A percentile compares a stretch with the other conserved stretches of the same genome.
Evolutionary conservation across 768 basidiomycete genomes (phyloP).

Genomic region (Boletus vermiculosoides): DNA sequence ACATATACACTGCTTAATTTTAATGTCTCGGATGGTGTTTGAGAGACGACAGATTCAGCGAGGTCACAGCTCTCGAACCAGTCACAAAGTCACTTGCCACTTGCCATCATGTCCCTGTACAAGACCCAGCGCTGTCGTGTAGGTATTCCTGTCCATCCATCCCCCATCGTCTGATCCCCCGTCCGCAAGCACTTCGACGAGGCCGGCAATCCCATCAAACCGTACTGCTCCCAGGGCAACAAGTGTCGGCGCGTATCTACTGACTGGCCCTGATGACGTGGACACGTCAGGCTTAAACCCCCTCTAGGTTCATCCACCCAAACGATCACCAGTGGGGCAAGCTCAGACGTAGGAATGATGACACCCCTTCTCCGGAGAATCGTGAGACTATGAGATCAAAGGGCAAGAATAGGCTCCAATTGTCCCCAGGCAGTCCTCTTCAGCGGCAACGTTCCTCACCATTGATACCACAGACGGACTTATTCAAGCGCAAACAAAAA

Average conservation of each 20-base stretch:
- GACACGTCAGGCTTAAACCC: slow-evolving; percentile 6
- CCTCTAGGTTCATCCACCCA: slow-evolving; percentile 49
- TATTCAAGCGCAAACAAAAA: slow-evolving; percentile 37
- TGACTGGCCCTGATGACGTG: slow-evolving; percentile 5
- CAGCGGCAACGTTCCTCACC: slow-evolving; percentile 34
- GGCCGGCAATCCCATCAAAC: slow-evolving; percentile 40
- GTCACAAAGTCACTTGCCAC: slow-evolving; percentile 22
- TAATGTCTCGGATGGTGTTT: slow-evolving; percentile 8
- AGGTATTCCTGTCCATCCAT: slow-evolving; percentile 21
- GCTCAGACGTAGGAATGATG: slow-evolving; percentile 18
- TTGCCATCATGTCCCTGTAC: slow-evolving; percentile 34
- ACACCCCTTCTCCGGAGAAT: slow-evolving; percentile 20
- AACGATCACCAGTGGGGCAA: slow-evolving; percentile 43
- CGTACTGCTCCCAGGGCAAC: slow-evolving; percentile 46
- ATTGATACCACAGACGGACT: slow-evolving; percentile 43
- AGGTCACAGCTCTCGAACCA: slow-evolving; percentile 8
- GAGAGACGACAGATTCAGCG: too few relatives aligned
- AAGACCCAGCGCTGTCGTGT: slow-evolving; percentile 51
- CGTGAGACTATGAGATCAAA: slow-evolving; percentile 24
- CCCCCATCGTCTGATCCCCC: slow-evolving; percentile 13
- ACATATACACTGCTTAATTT: background rate
- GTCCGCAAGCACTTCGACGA: slow-evolving; percentile 47
- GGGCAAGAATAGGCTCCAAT: slow-evolving; percentile 21
- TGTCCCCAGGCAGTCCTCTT: slow-evolving; percentile 19
- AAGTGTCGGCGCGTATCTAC: slow-evolving; percentile 45